Evolutionary conservation across 2,329 filamentous ascomycete species (phyloP), one percentile per base, ranked within the genome.

Genomic region (Exophiala sp.): DNA sequence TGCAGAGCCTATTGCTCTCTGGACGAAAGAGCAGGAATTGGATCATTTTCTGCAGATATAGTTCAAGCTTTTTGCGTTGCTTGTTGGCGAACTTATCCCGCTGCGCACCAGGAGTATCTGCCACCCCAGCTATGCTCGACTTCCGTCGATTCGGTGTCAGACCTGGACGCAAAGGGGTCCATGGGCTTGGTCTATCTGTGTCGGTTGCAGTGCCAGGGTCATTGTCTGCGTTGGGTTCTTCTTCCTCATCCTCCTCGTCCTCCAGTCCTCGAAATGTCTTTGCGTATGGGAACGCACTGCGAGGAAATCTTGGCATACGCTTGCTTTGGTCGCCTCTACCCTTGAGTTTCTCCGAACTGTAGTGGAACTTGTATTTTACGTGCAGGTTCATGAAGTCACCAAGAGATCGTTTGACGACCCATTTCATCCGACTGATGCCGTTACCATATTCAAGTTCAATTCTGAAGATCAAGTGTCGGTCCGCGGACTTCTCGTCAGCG

Each of bases 401-500:
- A 36, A 97, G 81, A 8, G 89, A 91, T 50, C 94, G 83, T 65
- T 90, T 85, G 54, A 99, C 89, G 14, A 89, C 86, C 94, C 94
- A 99, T 67, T 89, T 89, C 95, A 99, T 97, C 53, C 94, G 83
- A 50, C 92, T 96, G 52, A 94, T 83, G 0, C 94, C 95, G 67
- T 89, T 97, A 11, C 94, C 94, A 68, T 99, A 99, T 68, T 99
- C 94, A 12, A 99, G 78, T 63, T 96, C 90, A 52, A 99, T 91
- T 41, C 86, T 87, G 70, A 97, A 96, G 7, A 94, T 80, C 65
- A 89, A 85, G 70, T 97, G 94, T 29, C 91, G 73, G 65, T 86
- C 77, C 38, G 73, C 71, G 5, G 50, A 55, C 33, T 50, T 50
- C 16, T 50, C 50, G 20, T 52, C 54, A 10, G 47, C 12, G 29